A percentile compares a stretch with the other conserved stretches of the same genome.
These are phyloP conservation scores for Aquilaria malaccensis DNA, from an alignment of 345 rosid species.

Conservation along the genomic window DNA sequence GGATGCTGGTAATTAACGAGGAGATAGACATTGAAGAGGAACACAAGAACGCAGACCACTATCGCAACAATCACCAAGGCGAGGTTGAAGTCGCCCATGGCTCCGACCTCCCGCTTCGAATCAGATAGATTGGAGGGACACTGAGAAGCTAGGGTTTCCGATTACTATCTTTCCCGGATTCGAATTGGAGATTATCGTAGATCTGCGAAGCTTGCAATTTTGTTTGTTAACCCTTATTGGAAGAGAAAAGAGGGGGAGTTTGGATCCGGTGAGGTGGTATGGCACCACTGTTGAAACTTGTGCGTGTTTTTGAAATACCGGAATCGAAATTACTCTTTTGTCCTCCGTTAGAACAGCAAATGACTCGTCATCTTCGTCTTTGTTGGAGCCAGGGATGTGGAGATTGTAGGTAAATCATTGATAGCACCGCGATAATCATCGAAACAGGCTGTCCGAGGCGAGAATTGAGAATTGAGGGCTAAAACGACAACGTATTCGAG, in stretches of 20 bases:
- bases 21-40: constrained; percentile 85
- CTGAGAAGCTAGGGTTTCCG: constrained; percentile 22
- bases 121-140: constrained; percentile 12
- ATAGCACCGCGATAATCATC: background rate
- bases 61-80: constrained; percentile 96
- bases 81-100: constrained; percentile 99
- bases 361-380: background rate
- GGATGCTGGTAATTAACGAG: constrained; percentile 99
- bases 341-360: background rate
- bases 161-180: constrained; percentile 2
- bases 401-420: constrained; percentile 14
- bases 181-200: constrained; percentile 16
- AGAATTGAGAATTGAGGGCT: background rate
- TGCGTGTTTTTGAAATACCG: background rate
- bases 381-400: background rate
- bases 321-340: constrained; percentile 3
- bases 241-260: constrained; percentile 12
- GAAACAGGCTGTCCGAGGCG: constrained; percentile 15
- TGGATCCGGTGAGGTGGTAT: constrained; percentile 20
- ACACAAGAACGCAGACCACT: constrained; percentile 79
- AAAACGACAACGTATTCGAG: too few relatives aligned
- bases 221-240: constrained; percentile 4
- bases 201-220: constrained; percentile 13
- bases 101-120: constrained; percentile 25
- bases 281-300: constrained; percentile 4